Conservation (phyloP, 352 stramenopile species). For the Pythium pyrilobum region DNA sequence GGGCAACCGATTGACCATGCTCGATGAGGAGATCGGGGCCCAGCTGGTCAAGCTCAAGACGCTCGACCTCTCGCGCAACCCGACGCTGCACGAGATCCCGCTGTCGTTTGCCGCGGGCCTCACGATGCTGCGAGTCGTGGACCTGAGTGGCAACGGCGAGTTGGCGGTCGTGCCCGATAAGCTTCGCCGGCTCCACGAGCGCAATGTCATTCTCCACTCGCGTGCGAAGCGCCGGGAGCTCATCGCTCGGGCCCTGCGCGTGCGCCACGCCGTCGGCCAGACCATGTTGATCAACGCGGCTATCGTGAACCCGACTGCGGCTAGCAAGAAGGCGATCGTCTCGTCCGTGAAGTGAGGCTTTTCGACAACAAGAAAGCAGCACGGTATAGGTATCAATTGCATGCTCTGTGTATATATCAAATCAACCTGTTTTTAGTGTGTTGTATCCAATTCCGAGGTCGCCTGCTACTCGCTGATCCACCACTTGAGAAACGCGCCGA, state of each 20-base stretch:
- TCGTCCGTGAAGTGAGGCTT: not conserved
- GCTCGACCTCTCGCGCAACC: constrained; percentile 39
- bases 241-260: constrained; percentile 47
- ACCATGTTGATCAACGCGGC: constrained; percentile 12
- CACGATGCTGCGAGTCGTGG: constrained; percentile 30
- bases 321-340: constrained; percentile 2
- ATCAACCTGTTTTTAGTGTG: not conserved
- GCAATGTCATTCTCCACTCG: constrained; percentile 56
- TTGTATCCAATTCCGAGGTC: not conserved
- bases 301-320: constrained; percentile 19
- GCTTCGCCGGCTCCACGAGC: constrained; percentile 54
- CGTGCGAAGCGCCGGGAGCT: constrained; percentile 56
- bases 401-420: not conserved
- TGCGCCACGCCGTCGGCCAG: constrained; percentile 36
- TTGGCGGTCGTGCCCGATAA: constrained; percentile 35
- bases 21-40: constrained; percentile 23
- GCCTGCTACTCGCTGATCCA: constrained; percentile 43
- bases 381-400: constrained; percentile 12
- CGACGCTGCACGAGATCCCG: constrained; percentile 22
- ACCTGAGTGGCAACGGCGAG: constrained; percentile 36
- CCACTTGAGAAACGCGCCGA: constrained; percentile 55
- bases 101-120: constrained; percentile 20
- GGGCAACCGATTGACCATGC: constrained; percentile 31
- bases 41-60: constrained; percentile 32
- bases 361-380: not conserved